Percentiles rank a stretch among this genome's conserved stretches.
Conservation (phyloP, 2,329 filamentous ascomycete species). For the Pezicula rhizophila region DNA sequence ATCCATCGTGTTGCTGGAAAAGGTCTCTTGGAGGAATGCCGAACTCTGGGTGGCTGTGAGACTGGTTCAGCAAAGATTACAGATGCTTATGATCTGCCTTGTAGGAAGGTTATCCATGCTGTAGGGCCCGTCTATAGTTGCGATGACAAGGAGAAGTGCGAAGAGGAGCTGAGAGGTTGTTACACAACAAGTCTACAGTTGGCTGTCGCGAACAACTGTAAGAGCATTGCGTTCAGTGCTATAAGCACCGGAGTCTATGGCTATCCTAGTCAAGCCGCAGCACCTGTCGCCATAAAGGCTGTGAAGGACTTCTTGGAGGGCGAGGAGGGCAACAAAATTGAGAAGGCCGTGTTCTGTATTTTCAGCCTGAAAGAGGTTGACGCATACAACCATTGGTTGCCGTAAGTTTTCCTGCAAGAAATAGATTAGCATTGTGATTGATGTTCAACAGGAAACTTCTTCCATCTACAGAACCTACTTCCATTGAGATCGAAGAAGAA, state of each 20-base stretch:
- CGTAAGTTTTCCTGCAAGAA: constrained; percentile 52
- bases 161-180: constrained; percentile 50
- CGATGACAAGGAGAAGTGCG: constrained; percentile 32
- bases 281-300: constrained; percentile 59
- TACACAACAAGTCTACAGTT: constrained; percentile 68
- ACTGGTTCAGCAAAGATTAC: constrained; percentile 85
- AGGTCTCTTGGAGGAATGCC: constrained; percentile 63
- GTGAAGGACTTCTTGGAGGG: constrained; percentile 50
- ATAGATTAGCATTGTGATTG: constrained; percentile 1
- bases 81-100: constrained; percentile 67
- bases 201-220: constrained; percentile 60
- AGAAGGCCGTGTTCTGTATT: constrained; percentile 77
- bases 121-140: constrained; percentile 74
- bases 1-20: constrained; percentile 81
- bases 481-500: constrained; percentile 12
- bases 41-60: constrained; percentile 62
- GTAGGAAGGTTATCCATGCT: constrained; percentile 77
- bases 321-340: constrained; percentile 44
- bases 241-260: constrained; percentile 89
- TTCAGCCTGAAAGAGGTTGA: constrained; percentile 72
- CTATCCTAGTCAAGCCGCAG: constrained; percentile 71
- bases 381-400: constrained; percentile 64
- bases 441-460: constrained; percentile 37
- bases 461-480: constrained; percentile 32
- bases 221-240: constrained; percentile 73